phyloP scores from a whole-genome alignment of 441 rosid species.

The Breynia disticha region DNA sequence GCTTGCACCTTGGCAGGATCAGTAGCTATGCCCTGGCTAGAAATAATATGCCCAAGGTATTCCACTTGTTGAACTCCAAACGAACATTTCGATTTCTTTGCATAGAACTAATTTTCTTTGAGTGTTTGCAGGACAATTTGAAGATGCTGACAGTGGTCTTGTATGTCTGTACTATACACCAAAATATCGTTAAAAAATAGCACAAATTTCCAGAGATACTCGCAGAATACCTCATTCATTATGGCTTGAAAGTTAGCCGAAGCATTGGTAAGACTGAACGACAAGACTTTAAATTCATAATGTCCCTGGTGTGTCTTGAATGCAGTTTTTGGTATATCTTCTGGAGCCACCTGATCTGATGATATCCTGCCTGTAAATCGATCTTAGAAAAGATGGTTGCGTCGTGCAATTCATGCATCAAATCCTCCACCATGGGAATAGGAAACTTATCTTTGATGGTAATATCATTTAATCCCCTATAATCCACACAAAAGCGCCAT shows the following conservation, averaged over 20 bases:
- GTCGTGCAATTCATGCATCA: neutral
- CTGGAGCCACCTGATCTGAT: neutral
- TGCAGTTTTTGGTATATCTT: neutral
- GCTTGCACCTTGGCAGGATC: neutral
- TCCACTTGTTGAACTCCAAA: neutral
- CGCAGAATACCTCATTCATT: no score
- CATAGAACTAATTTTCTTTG: neutral
- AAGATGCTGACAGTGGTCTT: neutral
- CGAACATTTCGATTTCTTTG: neutral
- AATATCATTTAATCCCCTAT: neutral
- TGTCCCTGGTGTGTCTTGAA: neutral
- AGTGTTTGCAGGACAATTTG: neutral
- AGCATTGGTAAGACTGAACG: neutral
- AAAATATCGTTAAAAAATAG: no score
- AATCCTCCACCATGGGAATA: neutral
- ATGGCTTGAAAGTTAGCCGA: neutral
- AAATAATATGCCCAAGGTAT: neutral
- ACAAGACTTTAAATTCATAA: no score
- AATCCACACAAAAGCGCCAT: no score
- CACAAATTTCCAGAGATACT: neutral
- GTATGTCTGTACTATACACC: no score
- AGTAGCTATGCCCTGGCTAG: neutral
- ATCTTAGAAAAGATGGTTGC: neutral
- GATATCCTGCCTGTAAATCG: neutral
- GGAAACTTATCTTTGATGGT: neutral